Evolutionary conservation across 257 asterid genomes (phyloP).

Genomic region (Rubia yunnanensis): DNA sequence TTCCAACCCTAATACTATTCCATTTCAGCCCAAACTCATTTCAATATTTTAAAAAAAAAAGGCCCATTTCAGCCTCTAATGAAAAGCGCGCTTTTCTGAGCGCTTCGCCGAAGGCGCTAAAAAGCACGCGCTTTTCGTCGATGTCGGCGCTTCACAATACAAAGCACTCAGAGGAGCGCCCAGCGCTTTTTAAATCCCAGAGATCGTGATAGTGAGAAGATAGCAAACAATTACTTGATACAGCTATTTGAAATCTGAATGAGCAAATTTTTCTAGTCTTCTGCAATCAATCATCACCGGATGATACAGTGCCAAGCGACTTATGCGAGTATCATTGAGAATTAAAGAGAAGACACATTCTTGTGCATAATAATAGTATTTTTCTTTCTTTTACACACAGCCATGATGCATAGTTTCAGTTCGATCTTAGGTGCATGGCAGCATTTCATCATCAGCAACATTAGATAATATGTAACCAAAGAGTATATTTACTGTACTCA

Average conservation of each 20-base stretch:
- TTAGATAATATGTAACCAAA: neutral
- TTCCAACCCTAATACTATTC: no score
- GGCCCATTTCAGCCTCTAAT: no score
- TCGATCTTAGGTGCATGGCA: neutral
- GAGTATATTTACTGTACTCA: neutral
- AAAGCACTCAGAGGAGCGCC: no score
- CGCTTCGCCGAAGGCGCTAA: no score
- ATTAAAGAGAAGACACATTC: neutral
- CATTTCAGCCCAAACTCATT: no score
- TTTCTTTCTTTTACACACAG: neutral
- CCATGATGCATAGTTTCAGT: neutral
- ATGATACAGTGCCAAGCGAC: neutral
- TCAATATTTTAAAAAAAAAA: no score
- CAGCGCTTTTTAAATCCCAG: no score
- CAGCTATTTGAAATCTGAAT: neutral
- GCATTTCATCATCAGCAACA: neutral
- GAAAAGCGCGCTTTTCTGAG: no score
- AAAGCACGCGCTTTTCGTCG: no score
- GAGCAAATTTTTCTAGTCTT: neutral
- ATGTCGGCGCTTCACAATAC: no score
- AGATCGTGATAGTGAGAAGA: neutral
- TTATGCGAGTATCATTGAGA: neutral
- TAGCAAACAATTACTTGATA: neutral
- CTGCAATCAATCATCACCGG: neutral
- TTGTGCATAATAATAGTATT: neutral